Percentiles rank a stretch among this genome's conserved stretches.
Evolutionary conservation across 129 eudicot species (phyloP).

Genomic region (Flaveria trinervia): DNA sequence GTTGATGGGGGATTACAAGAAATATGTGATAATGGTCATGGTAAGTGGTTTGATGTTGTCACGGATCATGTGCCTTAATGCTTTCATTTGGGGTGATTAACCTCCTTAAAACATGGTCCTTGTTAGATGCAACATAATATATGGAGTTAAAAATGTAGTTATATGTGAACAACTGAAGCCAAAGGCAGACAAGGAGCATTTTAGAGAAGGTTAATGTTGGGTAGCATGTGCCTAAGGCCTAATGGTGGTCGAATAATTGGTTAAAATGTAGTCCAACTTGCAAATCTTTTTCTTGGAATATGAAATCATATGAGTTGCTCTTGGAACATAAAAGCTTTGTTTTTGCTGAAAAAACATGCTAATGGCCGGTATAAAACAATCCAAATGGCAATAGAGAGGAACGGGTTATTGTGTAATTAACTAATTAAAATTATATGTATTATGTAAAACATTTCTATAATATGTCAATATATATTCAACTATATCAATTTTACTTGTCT

Average conservation of each 20-base stretch:
- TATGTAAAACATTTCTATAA: too few relatives aligned
- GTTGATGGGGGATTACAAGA: background rate
- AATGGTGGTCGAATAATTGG: slow-evolving; percentile 18
- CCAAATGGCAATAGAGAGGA: slow-evolving; percentile 13
- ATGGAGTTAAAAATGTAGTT: slow-evolving; percentile 29
- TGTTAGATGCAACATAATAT: slow-evolving; percentile 33
- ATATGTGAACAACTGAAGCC: background rate
- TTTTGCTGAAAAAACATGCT: slow-evolving; percentile 14
- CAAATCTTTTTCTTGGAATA: slow-evolving; percentile 33
- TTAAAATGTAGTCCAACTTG: slow-evolving; percentile 28
- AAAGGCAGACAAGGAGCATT: slow-evolving; percentile 42
- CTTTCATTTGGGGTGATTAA: slow-evolving; percentile 23
- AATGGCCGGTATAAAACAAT: slow-evolving; percentile 11
- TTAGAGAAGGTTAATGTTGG: slow-evolving; percentile 31
- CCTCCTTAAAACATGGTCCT: slow-evolving; percentile 40
- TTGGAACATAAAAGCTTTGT: slow-evolving; percentile 35
- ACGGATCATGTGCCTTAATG: slow-evolving; percentile 34
- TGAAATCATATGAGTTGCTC: slow-evolving; percentile 26
- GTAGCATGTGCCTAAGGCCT: slow-evolving; percentile 22
- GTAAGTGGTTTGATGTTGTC: slow-evolving; percentile 22
- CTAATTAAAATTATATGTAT: background rate
- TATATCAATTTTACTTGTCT: too few relatives aligned
- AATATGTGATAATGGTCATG: background rate
- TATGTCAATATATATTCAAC: too few relatives aligned
- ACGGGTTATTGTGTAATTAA: background rate